These are phyloP conservation scores for Wilhelminamyces savonicus DNA, from an alignment of 805 yeast species.

Conservation along the genomic window DNA sequence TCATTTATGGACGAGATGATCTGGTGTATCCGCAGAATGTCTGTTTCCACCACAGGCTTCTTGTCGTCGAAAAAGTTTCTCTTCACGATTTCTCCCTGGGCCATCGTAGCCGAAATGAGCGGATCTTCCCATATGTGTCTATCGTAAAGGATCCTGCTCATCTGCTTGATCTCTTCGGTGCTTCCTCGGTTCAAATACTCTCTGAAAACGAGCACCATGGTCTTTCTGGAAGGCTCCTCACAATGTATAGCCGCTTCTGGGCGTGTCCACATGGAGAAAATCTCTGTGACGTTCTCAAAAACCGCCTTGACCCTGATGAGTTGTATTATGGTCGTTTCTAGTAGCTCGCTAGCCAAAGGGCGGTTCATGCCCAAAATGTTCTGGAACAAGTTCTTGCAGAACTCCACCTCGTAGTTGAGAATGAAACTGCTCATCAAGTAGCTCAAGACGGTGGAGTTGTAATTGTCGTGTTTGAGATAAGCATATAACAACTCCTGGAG, in stretches of 20 bases:
- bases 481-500: conserved; percentile 14
- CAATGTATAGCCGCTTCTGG: no score
- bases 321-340: conserved; percentile 20
- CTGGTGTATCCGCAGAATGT: conserved; percentile 13
- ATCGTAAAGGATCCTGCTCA: conserved; percentile 14
- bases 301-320: conserved; percentile 21
- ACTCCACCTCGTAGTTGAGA: conserved; percentile 26
- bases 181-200: conserved; percentile 26
- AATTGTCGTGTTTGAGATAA: conserved; percentile 12
- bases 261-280: conserved; percentile 22
- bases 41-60: conserved; percentile 19
- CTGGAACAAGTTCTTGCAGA: conserved; percentile 19
- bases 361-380: conserved; percentile 15
- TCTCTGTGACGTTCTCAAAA: conserved; percentile 20
- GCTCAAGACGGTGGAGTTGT: conserved; percentile 19
- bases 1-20: conserved; percentile 9
- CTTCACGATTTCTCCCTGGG: conserved; percentile 18
- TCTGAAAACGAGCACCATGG: conserved; percentile 19
- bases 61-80: conserved; percentile 19
- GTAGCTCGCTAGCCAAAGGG: conserved; percentile 16
- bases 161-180: conserved; percentile 14
- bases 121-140: conserved; percentile 15
- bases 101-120: conserved; percentile 15
- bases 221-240: conserved; percentile 18
- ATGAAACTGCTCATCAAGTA: conserved; percentile 25